Evolutionary conservation across 192 early-diverging fungal genomes (phyloP).

Genomic region (Phycomyces blakesleeanus): DNA sequence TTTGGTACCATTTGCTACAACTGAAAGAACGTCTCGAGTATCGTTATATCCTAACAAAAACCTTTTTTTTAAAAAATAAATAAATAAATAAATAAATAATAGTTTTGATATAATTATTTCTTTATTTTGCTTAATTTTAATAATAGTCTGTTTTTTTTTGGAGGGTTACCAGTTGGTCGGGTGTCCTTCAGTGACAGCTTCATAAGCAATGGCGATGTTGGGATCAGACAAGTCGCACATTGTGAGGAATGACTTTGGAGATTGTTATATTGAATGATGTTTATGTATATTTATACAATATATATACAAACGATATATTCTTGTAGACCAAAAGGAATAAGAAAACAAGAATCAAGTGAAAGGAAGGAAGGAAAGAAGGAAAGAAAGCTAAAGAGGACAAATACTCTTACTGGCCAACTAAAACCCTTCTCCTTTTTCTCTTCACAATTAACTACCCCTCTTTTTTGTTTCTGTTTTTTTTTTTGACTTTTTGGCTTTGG

Average conservation of each 20-base stretch:
- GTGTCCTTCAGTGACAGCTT: conserved; percentile 48
- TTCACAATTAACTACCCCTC: too few species aligned
- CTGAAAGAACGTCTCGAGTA: conserved; percentile 59
- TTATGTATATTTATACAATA: too few species aligned
- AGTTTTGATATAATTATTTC: not conserved
- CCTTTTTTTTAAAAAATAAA: conserved; percentile 44
- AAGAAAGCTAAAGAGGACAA: too few species aligned
- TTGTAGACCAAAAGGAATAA: too few species aligned
- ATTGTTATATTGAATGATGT: not conserved
- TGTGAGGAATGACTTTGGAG: conserved; percentile 1
- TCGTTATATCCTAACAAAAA: conserved; percentile 62
- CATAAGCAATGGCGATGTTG: conserved; percentile 52
- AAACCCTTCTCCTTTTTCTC: too few species aligned
- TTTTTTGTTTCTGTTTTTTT: too few species aligned
- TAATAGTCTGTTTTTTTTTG: not conserved
- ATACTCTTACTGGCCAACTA: too few species aligned
- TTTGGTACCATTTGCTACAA: conserved; percentile 50
- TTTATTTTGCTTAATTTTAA: not conserved
- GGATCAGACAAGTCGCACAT: conserved; percentile 62
- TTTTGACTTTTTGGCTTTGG: too few species aligned
- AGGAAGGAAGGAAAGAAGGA: too few species aligned
- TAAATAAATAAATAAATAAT: too few species aligned
- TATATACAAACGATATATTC: too few species aligned
- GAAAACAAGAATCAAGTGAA: too few species aligned
- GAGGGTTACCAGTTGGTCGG: conserved; percentile 54